Base-by-base conservation (phyloP, 495 filamentous ascomycete genomes). In the Penicillium subrubescens region DNA sequence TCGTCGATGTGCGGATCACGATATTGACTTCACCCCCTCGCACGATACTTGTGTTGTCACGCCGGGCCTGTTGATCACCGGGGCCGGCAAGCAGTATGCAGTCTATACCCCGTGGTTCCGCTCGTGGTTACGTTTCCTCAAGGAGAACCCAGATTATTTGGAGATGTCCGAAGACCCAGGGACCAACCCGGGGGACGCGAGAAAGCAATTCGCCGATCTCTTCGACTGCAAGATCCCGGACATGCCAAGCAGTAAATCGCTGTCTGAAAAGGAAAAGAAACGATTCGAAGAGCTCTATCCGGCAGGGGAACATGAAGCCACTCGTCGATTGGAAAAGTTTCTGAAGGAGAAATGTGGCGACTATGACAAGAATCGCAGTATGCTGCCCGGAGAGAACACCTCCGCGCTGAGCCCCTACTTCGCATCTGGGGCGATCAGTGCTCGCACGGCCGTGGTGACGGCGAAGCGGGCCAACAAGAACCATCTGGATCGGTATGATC, bases 21-120 rank as follows among this genome's bases (percentile, higher is more conserved):
- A 85, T 0, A 82, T 94, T 31, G 79, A 81, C 7, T 86, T 95
- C 62, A 79, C 87, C 3, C 81, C 87, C 0, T 81, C 87, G 1
- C 91, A 92, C 63, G 94, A 97, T 76, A 90, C 90, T 8, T 95
- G 92, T 60, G 86, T 96, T 15, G 92, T 97, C 5, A 80, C 84
- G 3, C 93, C 94, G 0, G 92, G 91, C 0, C 73, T 78, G 53
- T 71, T 97, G 23, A 68, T 67, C 8, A 89, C 81, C 10, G 85
- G 88, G 10, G 80, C 78, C 7, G 90, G 92, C 10, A 90, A 85
- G 23, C 92, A 94, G 73, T 97, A 96, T 71, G 84, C 90, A 0
- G 90, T 97, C 2, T 97, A 94, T 65, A 88, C 78, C 2, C 93
- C 93, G 0, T 97, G 92, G 92, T 94, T 84, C 70, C 77, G 88